Conservation (phyloP, 345 rosid species). For the Rhizophora mangle region DNA sequence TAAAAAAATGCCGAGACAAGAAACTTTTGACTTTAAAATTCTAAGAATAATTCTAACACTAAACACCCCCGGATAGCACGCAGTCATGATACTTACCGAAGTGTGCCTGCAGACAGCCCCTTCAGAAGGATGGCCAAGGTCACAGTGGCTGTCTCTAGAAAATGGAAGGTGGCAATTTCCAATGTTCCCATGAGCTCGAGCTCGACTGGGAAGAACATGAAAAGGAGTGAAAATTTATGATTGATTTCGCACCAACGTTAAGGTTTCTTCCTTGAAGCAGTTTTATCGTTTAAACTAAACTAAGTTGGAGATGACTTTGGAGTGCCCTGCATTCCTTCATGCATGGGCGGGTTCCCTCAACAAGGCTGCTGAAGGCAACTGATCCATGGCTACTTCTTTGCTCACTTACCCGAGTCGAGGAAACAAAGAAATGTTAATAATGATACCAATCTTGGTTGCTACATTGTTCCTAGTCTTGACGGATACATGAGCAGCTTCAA, state of each 20-base stretch:
- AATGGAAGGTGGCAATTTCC: constrained; percentile 44
- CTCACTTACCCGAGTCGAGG: constrained; percentile 82
- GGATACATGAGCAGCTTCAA: constrained; percentile 49
- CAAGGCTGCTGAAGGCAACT: constrained; percentile 55
- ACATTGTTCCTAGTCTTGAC: constrained; percentile 82
- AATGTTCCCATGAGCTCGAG: constrained; percentile 59
- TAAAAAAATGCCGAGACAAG: too few species aligned
- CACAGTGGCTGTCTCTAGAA: constrained; percentile 62
- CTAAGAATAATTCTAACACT: too few species aligned
- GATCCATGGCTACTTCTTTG: constrained; percentile 61
- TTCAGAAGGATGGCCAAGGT: constrained; percentile 72
- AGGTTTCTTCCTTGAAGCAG: constrained; percentile 28
- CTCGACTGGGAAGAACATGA: constrained; percentile 50
- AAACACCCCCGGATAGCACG: too few species aligned
- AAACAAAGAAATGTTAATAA: constrained; percentile 86
- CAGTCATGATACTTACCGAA: too few species aligned
- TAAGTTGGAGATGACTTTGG: too few species aligned
- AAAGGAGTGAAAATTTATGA: constrained; percentile 47
- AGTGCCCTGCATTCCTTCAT: too few species aligned
- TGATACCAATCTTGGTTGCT: constrained; percentile 68
- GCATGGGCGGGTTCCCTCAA: constrained; percentile 19
- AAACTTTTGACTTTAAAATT: too few species aligned
- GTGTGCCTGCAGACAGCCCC: constrained; percentile 64
- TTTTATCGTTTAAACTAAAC: too few species aligned
- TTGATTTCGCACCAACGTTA: constrained; percentile 51